Evolutionary conservation across 768 basidiomycete genomes (phyloP).

Genomic region (Mycena venus): DNA sequence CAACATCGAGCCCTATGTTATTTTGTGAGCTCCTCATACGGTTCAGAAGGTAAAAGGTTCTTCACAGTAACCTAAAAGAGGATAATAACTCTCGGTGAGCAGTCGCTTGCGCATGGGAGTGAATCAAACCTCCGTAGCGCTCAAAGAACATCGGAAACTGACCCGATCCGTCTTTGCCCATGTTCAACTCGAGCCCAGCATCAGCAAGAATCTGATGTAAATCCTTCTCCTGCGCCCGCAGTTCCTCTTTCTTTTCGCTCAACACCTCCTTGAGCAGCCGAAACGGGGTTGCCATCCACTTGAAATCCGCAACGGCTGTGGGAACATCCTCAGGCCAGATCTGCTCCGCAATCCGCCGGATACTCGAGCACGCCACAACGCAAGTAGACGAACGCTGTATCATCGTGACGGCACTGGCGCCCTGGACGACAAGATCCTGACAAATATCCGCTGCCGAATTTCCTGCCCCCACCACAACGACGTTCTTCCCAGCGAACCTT

Average conservation of each 20-base stretch:
- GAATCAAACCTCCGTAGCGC: conserved; percentile 1
- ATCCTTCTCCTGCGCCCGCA: conserved; percentile 2
- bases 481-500: conserved; percentile 46
- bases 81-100: neutral
- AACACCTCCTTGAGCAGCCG: conserved; percentile 5
- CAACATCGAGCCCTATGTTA: conserved; percentile 55
- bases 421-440: conserved; percentile 49
- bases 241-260: conserved; percentile 4
- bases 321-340: conserved; percentile 35
- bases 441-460: conserved; percentile 54
- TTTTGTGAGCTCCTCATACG: neutral
- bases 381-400: conserved; percentile 56
- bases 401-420: conserved; percentile 54
- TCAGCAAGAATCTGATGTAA: neutral
- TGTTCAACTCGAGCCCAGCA: neutral
- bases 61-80: neutral
- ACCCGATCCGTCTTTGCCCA: neutral
- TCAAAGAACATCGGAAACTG: conserved; percentile 17
- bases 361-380: conserved; percentile 36
- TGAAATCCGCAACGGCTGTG: conserved; percentile 36
- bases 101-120: neutral
- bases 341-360: neutral
- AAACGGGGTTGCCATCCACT: conserved; percentile 1
- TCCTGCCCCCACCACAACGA: conserved; percentile 55
- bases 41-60: neutral